Base-by-base conservation (phyloP, 805 yeast species). In the Wickerhamiella allomyrinae region DNA sequence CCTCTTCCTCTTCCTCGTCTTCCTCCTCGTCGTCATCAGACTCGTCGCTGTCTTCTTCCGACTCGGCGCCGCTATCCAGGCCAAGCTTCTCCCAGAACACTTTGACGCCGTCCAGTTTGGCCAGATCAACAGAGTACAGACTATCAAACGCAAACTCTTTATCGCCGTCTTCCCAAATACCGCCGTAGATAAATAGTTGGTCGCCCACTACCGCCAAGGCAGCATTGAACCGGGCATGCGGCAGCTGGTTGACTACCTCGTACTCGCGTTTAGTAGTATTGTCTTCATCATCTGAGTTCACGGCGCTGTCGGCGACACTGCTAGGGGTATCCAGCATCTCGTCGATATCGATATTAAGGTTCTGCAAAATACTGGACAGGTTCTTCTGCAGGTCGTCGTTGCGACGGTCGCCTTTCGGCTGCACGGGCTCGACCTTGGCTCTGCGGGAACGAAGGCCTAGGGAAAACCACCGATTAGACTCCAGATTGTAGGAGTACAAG, bases 211-310 rank as follows among this genome's bases (percentile, higher is more conserved):
- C 94, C 44, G 93, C 77, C 3, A 85, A 74, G 2, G 87, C 64
- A 3, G 95, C 77, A 57, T 89, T 89, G 65, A 86, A 89, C 52
- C 97, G 69, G 2, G 87, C 74, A 55, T 89, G 96, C 2, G 97
- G 97, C 42, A 84, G 60, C 49, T 71, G 74, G 45, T 67, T 70
- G 47, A 74, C 61, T 0, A 78, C 55, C 2, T 78, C 77, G 49
- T 75, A 75, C 48, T 71, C 77, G 22, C 61, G 65, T n/a, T 52
- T 55, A 2, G 58, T 54, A 5, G 55, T 61, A 24, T 54, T 63
- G 2, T 66, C 70, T 15, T 64, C 67, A 5, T 55, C 62, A 17
- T 63, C 70, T 25, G 53, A 62, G 3, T 50, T 57, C 5, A 22
- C 24, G 1, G 54, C 66, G 3, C 58, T 66, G 2, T 56, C 66